phyloP scores from a whole-genome alignment of 805 yeast genomes.

The Saturnispora kantuleensis region DNA sequence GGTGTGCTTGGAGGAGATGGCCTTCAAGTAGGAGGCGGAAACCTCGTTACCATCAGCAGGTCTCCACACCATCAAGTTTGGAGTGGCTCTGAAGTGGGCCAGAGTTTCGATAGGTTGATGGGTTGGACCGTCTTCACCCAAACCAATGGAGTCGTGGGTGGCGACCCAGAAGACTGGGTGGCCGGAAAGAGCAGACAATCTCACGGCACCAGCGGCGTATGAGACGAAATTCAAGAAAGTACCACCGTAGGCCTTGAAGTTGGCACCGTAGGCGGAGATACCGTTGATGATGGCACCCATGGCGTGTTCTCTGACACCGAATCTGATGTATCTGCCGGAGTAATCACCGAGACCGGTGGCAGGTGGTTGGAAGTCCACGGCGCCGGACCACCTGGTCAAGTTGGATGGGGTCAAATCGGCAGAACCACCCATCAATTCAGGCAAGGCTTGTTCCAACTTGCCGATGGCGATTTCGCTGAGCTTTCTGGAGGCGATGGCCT shows the following conservation, averaged over 20 bases:
- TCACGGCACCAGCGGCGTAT: slow-evolving; percentile 79
- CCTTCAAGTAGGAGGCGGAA: slow-evolving; percentile 69
- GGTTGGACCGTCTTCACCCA: slow-evolving; percentile 92
- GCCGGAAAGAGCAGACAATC: slow-evolving; percentile 76
- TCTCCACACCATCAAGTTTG: slow-evolving; percentile 81
- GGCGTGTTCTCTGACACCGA: slow-evolving; percentile 98
- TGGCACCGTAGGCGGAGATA: slow-evolving; percentile 83
- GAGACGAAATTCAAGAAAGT: slow-evolving; percentile 91
- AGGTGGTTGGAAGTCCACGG: slow-evolving; percentile 90
- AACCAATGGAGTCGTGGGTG: slow-evolving; percentile 83
- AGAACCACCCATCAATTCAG: slow-evolving; percentile 94
- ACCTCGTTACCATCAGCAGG: slow-evolving; percentile 90
- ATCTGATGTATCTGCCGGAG: slow-evolving; percentile 89
- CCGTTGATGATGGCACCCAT: slow-evolving; percentile 99
- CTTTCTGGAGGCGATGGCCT: slow-evolving; percentile 89
- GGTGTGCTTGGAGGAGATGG: slow-evolving; percentile 50
- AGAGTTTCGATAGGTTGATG: slow-evolving; percentile 87
- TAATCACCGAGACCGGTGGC: slow-evolving; percentile 71
- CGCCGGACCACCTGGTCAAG: slow-evolving; percentile 77
- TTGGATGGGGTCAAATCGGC: slow-evolving; percentile 97
- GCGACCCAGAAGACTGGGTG: slow-evolving; percentile 83
- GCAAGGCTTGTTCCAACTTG: slow-evolving; percentile 51
- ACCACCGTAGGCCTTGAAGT: slow-evolving; percentile 88
- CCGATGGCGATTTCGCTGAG: slow-evolving; percentile 73
- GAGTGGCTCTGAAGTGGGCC: slow-evolving; percentile 78